These are phyloP conservation scores for Euphorbia tirucalli DNA, from an alignment of 345 rosid genomes.

Conservation along the genomic window DNA sequence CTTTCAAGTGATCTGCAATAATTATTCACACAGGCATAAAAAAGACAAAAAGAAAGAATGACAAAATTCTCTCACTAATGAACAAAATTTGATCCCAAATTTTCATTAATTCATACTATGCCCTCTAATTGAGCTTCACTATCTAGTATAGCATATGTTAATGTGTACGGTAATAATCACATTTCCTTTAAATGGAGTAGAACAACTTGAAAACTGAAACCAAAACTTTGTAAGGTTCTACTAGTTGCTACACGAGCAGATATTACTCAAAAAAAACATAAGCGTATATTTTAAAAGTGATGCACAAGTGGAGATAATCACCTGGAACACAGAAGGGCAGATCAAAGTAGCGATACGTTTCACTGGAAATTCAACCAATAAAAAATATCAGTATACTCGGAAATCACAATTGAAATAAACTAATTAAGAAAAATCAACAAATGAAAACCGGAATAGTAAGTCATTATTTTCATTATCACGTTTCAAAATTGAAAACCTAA, in stretches of 20 bases:
- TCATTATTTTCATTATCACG: background rate
- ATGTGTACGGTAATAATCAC: too few relatives aligned
- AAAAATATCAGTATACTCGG: background rate
- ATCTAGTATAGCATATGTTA: too few relatives aligned
- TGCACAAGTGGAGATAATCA: constrained; percentile 16
- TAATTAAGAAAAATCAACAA: background rate
- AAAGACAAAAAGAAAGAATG: too few relatives aligned
- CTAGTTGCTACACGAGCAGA: too few relatives aligned
- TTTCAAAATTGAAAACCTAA: background rate
- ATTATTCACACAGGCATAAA: background rate
- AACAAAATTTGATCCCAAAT: background rate
- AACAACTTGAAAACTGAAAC: too few relatives aligned
- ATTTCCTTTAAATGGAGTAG: too few relatives aligned
- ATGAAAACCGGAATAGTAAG: background rate
- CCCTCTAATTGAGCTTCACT: too few relatives aligned
- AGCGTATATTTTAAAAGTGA: background rate
- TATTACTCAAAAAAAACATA: too few relatives aligned
- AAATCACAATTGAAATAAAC: too few relatives aligned
- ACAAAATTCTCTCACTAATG: background rate
- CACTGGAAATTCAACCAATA: constrained; percentile 5
- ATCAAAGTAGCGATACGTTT: constrained; percentile 27
- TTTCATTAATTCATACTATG: too few relatives aligned
- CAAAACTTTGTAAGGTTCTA: too few relatives aligned
- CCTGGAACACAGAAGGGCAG: constrained; percentile 74
- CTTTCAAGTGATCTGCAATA: constrained; percentile 54